Percentiles rank a stretch among this genome's conserved stretches.
These are phyloP conservation scores for Colletotrichum liriopes DNA, from an alignment of 2,329 filamentous ascomycete genomes.

Conservation along the genomic window DNA sequence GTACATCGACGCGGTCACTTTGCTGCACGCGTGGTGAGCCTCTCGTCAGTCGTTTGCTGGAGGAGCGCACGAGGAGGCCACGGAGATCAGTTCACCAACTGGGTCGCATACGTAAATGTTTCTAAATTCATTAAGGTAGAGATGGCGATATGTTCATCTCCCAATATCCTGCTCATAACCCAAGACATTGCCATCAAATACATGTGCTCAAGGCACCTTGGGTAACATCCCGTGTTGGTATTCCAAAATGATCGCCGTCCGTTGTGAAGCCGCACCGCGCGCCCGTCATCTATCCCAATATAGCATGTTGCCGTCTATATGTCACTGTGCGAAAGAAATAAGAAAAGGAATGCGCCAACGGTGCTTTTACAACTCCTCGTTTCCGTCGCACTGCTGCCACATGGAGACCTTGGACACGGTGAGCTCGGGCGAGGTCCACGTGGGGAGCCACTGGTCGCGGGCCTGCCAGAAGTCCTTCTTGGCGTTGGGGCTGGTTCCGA, in stretches of 20 bases:
- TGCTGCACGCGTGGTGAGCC: neutral
- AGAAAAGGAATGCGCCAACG: neutral
- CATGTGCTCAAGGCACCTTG: slow-evolving; percentile 12
- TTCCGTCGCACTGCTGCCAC: slow-evolving; percentile 78
- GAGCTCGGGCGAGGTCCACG: slow-evolving; percentile 80
- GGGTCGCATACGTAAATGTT: neutral
- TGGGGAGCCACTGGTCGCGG: slow-evolving; percentile 76
- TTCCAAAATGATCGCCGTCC: slow-evolving; percentile 37
- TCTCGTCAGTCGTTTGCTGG: neutral
- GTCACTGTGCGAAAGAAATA: neutral
- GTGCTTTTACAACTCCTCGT: slow-evolving; percentile 63
- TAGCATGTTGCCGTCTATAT: slow-evolving; percentile 38
- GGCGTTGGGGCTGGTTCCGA: slow-evolving; percentile 77
- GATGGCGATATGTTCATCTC: neutral
- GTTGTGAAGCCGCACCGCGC: slow-evolving; percentile 29
- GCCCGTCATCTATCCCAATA: slow-evolving; percentile 37
- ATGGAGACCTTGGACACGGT: slow-evolving; percentile 80
- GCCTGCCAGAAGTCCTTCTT: slow-evolving; percentile 84
- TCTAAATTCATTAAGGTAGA: slow-evolving; percentile 23
- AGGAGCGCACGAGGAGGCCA: too few species aligned
- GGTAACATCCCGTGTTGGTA: slow-evolving; percentile 20
- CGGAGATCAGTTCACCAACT: fast-evolving
- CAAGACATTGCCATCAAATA: slow-evolving; percentile 27
- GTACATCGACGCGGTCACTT: neutral
- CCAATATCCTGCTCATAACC: neutral